Evolutionary conservation across 1,139 yeast species (phyloP).

Genomic region (Chernovozyma sophiae-reginae): DNA sequence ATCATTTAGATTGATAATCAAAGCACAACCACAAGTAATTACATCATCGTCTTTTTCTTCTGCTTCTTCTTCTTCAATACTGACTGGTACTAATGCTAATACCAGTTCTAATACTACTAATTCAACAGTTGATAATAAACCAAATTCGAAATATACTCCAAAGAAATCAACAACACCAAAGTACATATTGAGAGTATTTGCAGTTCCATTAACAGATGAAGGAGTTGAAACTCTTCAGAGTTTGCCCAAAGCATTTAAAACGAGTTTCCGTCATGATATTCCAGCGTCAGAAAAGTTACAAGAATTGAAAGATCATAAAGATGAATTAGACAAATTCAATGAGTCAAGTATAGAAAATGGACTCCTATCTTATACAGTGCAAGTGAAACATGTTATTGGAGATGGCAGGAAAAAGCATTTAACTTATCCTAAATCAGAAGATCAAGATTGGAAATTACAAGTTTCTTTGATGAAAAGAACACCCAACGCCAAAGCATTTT

Average conservation of each 20-base stretch:
- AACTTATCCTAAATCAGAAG: constrained; percentile 10
- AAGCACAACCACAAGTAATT: constrained; percentile 12
- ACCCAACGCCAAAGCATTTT: not conserved
- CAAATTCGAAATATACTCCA: not conserved
- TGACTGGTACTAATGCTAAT: not conserved
- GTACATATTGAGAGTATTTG: constrained; percentile 24
- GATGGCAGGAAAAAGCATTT: constrained; percentile 7
- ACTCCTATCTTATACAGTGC: constrained; percentile 9
- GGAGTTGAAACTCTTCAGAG: constrained; percentile 23
- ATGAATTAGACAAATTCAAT: constrained; percentile 1
- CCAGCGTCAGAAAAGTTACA: constrained; percentile 15
- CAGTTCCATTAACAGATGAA: constrained; percentile 27
- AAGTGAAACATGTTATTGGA: constrained; percentile 12
- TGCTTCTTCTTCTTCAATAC: not conserved
- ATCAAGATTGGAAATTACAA: constrained; percentile 10
- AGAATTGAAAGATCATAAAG: constrained; percentile 17
- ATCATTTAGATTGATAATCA: constrained; percentile 30
- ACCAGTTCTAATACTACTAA: too few relatives aligned
- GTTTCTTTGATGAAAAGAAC: not conserved
- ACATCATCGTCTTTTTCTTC: constrained; percentile 8
- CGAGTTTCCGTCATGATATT: constrained; percentile 21
- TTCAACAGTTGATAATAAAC: too few relatives aligned
- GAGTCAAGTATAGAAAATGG: constrained; percentile 4
- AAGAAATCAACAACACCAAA: not conserved
- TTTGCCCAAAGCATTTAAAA: constrained; percentile 20